Percentiles rank a stretch among this genome's conserved stretches.
Evolutionary conservation across 2,329 filamentous ascomycete species (phyloP).

Genomic region (Ceratocystis albifundus): DNA sequence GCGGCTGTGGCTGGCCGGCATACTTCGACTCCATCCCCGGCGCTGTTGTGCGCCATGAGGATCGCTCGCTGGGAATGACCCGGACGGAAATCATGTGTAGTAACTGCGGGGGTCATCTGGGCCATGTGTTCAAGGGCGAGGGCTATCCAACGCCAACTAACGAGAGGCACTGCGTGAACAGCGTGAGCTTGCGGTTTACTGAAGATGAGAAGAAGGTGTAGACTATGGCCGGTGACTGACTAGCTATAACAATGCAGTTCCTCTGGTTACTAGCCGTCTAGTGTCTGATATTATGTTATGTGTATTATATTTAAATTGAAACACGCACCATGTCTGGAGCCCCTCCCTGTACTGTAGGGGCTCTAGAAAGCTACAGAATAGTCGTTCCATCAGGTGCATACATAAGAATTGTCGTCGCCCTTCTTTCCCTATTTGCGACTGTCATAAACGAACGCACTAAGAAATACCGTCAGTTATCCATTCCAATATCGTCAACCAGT

Average conservation of each 20-base stretch:
- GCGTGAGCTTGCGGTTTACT: slow-evolving; percentile 72
- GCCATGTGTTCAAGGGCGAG: slow-evolving; percentile 92
- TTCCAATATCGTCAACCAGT: neutral
- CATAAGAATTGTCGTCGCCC: neutral
- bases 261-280: neutral
- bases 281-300: neutral
- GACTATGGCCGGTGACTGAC: neutral
- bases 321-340: neutral
- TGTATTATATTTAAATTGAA: slow-evolving; percentile 3
- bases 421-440: no score
- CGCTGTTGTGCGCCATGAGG: slow-evolving; percentile 71
- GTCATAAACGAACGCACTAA: neutral
- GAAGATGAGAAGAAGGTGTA: slow-evolving; percentile 14
- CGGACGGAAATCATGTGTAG: slow-evolving; percentile 88
- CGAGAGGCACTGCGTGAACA: slow-evolving; percentile 96
- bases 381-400: neutral
- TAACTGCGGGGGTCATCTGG: slow-evolving; percentile 87
- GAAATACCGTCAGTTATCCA: neutral
- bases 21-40: slow-evolving; percentile 94
- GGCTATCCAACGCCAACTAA: slow-evolving; percentile 76
- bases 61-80: slow-evolving; percentile 66
- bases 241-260: neutral
- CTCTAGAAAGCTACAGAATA: neutral
- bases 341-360: neutral
- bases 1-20: slow-evolving; percentile 92